phyloP scores from a whole-genome alignment of 2,329 filamentous ascomycete genomes.

The Cladophialophora immunda region DNA sequence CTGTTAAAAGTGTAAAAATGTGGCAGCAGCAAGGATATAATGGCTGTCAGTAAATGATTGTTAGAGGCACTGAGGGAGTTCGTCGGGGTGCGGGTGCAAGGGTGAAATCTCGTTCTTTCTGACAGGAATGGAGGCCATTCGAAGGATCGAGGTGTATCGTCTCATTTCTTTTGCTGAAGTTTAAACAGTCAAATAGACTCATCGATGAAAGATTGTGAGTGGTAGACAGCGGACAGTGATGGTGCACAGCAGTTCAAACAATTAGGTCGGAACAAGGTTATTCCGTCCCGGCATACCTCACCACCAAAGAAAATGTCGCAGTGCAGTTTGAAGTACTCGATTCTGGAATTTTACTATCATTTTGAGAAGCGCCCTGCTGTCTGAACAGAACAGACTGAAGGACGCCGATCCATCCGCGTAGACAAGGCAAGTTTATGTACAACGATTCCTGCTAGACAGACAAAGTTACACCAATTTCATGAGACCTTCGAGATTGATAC shows the following conservation, averaged over 20 bases:
- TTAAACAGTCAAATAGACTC: not conserved
- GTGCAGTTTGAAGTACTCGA: not conserved
- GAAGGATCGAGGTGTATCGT: not conserved
- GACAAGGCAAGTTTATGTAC: conserved; percentile 30
- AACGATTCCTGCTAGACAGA: conserved; percentile 8
- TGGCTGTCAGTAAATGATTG: conserved; percentile 27
- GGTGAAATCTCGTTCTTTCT: not conserved
- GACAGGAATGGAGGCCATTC: not conserved
- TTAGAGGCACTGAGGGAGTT: not conserved
- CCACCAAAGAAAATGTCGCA: not conserved
- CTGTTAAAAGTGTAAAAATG: conserved; percentile 75
- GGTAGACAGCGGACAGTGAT: too few species aligned
- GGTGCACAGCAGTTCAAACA: not conserved
- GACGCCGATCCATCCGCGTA: conserved; percentile 14
- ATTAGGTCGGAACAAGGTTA: not conserved
- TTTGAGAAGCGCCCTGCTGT: not conserved
- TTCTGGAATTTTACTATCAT: not conserved
- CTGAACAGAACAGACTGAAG: conserved; percentile 6
- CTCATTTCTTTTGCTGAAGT: not conserved
- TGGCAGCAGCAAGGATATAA: conserved; percentile 63
- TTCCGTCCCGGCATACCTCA: not conserved
- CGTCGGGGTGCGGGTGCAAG: not conserved
- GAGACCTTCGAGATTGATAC: conserved; percentile 89
- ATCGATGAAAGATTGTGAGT: not conserved
- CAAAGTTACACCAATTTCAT: conserved; percentile 66